A percentile compares a stretch with the other conserved stretches of the same genome.
phyloP scores from a whole-genome alignment of 176 grass and related monocot species.

The Triticum timopheevii region DNA sequence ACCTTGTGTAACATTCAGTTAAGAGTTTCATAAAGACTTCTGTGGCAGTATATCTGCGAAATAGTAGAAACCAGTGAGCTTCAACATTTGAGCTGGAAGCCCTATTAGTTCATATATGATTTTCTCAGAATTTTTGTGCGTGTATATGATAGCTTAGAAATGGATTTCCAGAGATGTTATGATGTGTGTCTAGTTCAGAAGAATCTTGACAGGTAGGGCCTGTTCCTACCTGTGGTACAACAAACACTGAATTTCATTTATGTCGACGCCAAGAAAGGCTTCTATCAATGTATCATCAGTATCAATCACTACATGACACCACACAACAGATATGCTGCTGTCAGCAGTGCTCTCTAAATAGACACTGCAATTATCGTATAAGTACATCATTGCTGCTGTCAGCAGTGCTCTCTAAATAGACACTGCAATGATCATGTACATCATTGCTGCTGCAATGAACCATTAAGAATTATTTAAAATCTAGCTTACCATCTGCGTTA shows the following conservation, averaged over 20 bases:
- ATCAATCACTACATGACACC: neutral
- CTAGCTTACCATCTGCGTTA: neutral
- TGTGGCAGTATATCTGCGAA: neutral
- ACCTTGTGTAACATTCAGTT: neutral
- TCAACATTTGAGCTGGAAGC: neutral
- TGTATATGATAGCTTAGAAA: neutral
- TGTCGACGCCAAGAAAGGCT: neutral
- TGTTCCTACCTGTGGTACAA: neutral
- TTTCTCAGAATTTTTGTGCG: neutral
- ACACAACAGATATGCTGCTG: constrained; percentile 8
- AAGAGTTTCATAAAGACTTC: neutral
- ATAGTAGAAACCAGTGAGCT: neutral
- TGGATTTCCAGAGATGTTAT: neutral
- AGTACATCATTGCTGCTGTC: neutral
- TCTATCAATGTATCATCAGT: neutral
- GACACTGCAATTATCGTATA: neutral
- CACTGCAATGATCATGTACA: neutral
- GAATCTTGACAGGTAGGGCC: neutral
- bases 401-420: neutral
- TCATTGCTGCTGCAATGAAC: neutral
- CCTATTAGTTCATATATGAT: neutral
- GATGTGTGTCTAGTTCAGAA: neutral
- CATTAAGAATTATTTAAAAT: constrained; percentile 14
- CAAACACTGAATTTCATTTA: neutral
- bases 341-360: neutral